A percentile compares a stretch with the other conserved stretches of the same genome.
phyloP scores from a whole-genome alignment of 805 yeast genomes.

The Kluyveromyces nonfermentans region DNA sequence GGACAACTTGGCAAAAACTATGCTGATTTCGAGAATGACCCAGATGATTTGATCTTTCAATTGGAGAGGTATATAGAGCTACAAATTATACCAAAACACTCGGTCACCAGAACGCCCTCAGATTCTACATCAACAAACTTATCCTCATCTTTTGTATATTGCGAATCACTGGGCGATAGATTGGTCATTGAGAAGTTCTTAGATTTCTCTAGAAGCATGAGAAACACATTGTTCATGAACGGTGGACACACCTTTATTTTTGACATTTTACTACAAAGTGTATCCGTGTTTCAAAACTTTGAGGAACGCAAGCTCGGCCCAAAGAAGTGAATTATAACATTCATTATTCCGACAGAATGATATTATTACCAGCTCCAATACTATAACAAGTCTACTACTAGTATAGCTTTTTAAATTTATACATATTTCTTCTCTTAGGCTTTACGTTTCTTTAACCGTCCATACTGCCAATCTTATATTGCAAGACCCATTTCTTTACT shows the following conservation, averaged over 20 bases:
- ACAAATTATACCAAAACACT: constrained; percentile 20
- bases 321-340: not conserved
- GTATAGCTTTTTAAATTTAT: too few species aligned
- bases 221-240: constrained; percentile 38
- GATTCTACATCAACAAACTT: constrained; percentile 1
- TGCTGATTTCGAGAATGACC: constrained; percentile 32
- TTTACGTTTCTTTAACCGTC: too few species aligned
- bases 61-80: constrained; percentile 32
- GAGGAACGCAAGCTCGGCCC: constrained; percentile 19
- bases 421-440: too few species aligned
- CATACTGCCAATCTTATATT: too few species aligned
- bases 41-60: constrained; percentile 32
- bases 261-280: constrained; percentile 47
- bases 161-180: constrained; percentile 12
- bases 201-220: constrained; percentile 34
- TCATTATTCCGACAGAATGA: not conserved
- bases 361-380: too few species aligned
- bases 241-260: constrained; percentile 52
- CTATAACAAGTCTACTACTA: too few species aligned
- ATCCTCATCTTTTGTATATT: constrained; percentile 10
- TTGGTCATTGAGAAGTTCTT: constrained; percentile 23
- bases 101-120: constrained; percentile 3
- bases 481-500: too few species aligned
- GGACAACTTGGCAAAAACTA: constrained; percentile 24
- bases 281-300: constrained; percentile 36